Conservation (phyloP, 2,329 filamentous ascomycete genomes). For the Fusarium longipes region DNA sequence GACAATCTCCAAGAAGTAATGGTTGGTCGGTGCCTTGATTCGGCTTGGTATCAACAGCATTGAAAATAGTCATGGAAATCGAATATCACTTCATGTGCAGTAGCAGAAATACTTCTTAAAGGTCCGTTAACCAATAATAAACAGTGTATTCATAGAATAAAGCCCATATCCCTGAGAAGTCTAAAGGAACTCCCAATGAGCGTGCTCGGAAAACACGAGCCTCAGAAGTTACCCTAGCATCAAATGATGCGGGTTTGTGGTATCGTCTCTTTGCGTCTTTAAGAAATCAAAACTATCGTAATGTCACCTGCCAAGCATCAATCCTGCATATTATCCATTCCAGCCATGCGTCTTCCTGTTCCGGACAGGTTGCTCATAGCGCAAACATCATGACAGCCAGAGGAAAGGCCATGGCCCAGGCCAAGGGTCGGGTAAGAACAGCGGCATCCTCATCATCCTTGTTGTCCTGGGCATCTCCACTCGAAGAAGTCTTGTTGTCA, state of each 20-base stretch:
- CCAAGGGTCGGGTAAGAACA: conserved; percentile 46
- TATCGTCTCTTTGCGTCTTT: conserved; percentile 39
- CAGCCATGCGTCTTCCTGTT: neutral
- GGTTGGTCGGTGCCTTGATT: neutral
- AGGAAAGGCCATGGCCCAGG: conserved; percentile 51
- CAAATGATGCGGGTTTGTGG: conserved; percentile 15
- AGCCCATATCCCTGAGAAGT: conserved; percentile 16
- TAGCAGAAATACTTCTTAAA: neutral
- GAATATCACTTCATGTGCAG: neutral
- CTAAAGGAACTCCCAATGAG: conserved; percentile 14
- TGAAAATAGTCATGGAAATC: neutral
- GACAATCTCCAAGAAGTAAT: neutral
- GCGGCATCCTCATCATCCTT: conserved; percentile 48
- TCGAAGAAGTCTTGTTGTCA: conserved; percentile 30
- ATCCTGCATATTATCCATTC: conserved; percentile 22
- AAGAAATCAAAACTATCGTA: conserved; percentile 29
- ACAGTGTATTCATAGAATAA: conserved; percentile 32
- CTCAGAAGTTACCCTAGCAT: conserved; percentile 25
- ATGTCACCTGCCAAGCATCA: conserved; percentile 18
- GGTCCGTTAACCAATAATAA: conserved; percentile 11
- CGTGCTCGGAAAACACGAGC: conserved; percentile 13
- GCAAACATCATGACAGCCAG: conserved; percentile 52
- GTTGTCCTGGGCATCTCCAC: conserved; percentile 43
- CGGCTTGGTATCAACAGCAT: neutral
- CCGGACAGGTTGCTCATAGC: conserved; percentile 35